These are phyloP conservation scores for Botrytis porri DNA, from an alignment of 2,329 filamentous ascomycete species.

Conservation along the genomic window DNA sequence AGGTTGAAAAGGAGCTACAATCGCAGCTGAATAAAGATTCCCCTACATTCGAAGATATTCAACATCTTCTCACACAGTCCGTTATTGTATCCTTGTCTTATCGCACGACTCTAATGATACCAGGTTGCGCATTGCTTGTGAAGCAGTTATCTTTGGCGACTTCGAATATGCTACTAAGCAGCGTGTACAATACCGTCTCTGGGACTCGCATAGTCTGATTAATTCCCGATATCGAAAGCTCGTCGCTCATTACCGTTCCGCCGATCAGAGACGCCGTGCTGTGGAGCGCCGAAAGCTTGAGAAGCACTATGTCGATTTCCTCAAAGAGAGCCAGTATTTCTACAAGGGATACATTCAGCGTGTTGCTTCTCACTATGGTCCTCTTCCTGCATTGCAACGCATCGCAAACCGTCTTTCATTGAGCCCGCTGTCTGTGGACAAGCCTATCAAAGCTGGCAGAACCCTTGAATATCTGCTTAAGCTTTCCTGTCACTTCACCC, in stretches of 20 bases:
- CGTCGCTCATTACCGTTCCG: conserved; percentile 53
- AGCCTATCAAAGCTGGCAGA: conserved; percentile 28
- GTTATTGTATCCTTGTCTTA: conserved; percentile 15
- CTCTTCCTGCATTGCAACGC: conserved; percentile 34
- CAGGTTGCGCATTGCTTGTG: conserved; percentile 54
- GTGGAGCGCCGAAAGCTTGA: conserved; percentile 73
- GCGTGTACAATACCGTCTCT: conserved; percentile 68
- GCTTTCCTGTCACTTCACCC: conserved; percentile 73
- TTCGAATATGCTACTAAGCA: conserved; percentile 62
- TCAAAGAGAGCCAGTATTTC: conserved; percentile 84
- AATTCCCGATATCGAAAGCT: conserved; percentile 75
- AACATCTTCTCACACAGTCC: conserved; percentile 36
- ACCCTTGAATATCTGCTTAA: conserved; percentile 50
- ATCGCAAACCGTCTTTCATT: conserved; percentile 36
- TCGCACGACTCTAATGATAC: neutral
- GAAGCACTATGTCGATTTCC: conserved; percentile 77
- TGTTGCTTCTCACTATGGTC: conserved; percentile 58
- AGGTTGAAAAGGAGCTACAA: conserved; percentile 48
- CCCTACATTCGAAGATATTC: conserved; percentile 49
- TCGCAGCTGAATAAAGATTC: conserved; percentile 46
- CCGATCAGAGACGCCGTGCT: conserved; percentile 45
- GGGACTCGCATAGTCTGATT: conserved; percentile 74
- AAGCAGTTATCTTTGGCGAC: conserved; percentile 70
- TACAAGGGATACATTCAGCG: conserved; percentile 83
- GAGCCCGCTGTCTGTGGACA: conserved; percentile 31